Conservation (phyloP, 176 grass and related monocot species). For the Rhynchospora pubera region DNA sequence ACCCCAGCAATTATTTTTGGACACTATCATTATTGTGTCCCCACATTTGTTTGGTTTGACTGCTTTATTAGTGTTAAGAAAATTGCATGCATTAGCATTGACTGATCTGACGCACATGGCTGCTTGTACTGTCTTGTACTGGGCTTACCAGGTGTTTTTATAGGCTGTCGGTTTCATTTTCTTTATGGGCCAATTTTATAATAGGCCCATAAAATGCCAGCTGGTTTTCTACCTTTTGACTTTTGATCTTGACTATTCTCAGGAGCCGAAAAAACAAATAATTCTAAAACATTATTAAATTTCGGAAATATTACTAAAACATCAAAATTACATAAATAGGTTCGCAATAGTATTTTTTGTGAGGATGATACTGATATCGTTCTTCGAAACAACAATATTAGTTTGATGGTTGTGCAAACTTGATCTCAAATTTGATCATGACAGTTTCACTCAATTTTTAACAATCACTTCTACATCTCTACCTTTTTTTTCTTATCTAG, state of each 20-base stretch:
- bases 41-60: constrained; percentile 20
- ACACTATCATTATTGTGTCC: not conserved
- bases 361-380: no score
- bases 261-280: no score
- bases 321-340: no score
- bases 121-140: not conserved
- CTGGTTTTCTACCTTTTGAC: not conserved
- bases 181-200: not conserved
- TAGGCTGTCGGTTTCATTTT: not conserved
- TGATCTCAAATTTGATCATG: no score
- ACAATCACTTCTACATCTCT: no score
- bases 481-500: no score
- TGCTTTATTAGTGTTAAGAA: constrained; percentile 6
- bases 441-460: no score
- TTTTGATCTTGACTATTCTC: not conserved
- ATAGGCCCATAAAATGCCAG: not conserved
- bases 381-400: no score
- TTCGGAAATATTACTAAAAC: no score
- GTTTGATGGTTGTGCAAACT: no score
- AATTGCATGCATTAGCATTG: constrained; percentile 5
- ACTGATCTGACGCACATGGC: constrained; percentile 21
- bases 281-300: not conserved
- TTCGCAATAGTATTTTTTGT: no score
- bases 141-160: not conserved
- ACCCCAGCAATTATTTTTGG: constrained; percentile 11